A percentile compares a stretch with the other conserved stretches of the same genome.
phyloP scores from a whole-genome alignment of 2,329 filamentous ascomycete genomes.

The Xylariaceae sp. region DNA sequence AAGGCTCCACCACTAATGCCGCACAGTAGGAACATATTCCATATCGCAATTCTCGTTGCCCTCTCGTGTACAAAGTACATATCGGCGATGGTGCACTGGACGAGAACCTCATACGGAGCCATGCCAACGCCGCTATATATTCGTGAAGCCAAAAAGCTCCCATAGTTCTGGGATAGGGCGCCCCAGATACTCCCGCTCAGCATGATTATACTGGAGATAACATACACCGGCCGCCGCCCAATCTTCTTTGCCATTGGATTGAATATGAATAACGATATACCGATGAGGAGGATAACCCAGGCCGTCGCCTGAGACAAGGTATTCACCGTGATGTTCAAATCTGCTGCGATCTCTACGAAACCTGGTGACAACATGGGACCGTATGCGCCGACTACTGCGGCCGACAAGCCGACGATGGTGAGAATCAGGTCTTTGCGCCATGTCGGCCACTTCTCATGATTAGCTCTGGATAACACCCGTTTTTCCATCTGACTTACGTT shows the following conservation, averaged over 20 bases:
- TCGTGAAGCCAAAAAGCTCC: constrained; percentile 44
- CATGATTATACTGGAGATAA: constrained; percentile 46
- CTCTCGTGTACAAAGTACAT: constrained; percentile 47
- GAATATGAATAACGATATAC: constrained; percentile 47
- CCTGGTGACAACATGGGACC: constrained; percentile 37
- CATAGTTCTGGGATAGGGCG: constrained; percentile 40
- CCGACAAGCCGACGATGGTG: constrained; percentile 37
- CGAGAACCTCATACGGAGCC: constrained; percentile 50
- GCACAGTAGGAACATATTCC: constrained; percentile 40
- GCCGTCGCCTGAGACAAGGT: constrained; percentile 44
- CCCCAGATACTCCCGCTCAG: constrained; percentile 49
- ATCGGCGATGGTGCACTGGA: constrained; percentile 50
- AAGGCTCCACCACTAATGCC: constrained; percentile 42
- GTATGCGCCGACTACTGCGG: constrained; percentile 35
- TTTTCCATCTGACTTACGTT: constrained; percentile 34
- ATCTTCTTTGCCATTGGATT: constrained; percentile 51
- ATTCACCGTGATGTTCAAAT: constrained; percentile 43
- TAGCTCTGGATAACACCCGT: not conserved
- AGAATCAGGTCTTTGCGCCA: constrained; percentile 40
- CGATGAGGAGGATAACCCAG: constrained; percentile 48
- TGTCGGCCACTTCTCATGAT: constrained; percentile 42
- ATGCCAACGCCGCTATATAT: constrained; percentile 48
- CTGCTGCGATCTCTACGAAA: constrained; percentile 38
- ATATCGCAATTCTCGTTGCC: constrained; percentile 41
- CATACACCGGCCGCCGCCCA: constrained; percentile 49